Evolutionary conservation across 371 early-diverging fungal genomes (phyloP), one percentile per base, ranked within the genome.

Genomic region (Mortierella sp.): DNA sequence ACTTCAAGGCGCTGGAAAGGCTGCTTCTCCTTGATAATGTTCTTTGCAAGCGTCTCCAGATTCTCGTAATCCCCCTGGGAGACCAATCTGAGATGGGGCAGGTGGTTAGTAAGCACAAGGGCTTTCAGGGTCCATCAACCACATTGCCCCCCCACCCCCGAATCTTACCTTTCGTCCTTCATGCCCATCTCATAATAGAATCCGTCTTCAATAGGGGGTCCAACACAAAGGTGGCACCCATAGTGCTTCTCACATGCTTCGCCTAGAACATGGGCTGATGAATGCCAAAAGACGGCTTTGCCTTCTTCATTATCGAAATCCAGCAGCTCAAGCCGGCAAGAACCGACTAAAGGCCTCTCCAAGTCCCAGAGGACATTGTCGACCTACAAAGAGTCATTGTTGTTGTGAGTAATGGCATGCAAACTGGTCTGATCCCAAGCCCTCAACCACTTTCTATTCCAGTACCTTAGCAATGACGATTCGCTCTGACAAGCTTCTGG

Each of bases 161-260:
- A 39, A 39, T 39, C 66, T 66, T 80, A 86, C 85, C 90, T 85
- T 27, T 93, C 92, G 28, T 85, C 80, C 54, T 86, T 85, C 64
- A 91, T 81, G 17, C 90, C 90, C 93, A 99, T 96, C 73, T 99
- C 99, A 83, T 99, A 99, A 83, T 94, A 99, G 88, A 99, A 99
- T 21, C 99, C 99, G 66, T 95, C 94, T 61, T 99, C 98, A 49
- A 94, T 85, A 24, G 99, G 99, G 22, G 99, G 99, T 24, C 99
- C 99, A 60, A 97, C 89, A 80, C 98, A 98, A 56, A 99, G 90
- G 69, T 96, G 92, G 81, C 96, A 94, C 34, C 95, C 97, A 76
- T 93, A 98, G 82, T 97, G 96, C 68, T 88, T 89, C 81, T 96
- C 97, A 74, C 96, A 95, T 16, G 99, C 98, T 78, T 98, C 98